These are phyloP conservation scores for Lentinula raphanica DNA, from an alignment of 768 basidiomycete species.

Conservation along the genomic window DNA sequence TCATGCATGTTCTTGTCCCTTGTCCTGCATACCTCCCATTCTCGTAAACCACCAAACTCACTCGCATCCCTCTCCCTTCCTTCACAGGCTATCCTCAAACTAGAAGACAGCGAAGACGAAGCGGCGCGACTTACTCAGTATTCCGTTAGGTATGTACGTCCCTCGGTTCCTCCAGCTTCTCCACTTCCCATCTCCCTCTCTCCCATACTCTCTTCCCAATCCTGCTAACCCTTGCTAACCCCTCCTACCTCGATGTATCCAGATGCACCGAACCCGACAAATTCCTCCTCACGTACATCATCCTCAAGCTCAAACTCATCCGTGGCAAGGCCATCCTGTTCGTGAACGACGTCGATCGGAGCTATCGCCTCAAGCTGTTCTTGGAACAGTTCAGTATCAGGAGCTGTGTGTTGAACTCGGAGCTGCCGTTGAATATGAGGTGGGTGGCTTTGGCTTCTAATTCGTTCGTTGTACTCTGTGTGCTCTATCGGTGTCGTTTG, in stretches of 20 bases:
- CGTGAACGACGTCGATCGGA: constrained; percentile 92
- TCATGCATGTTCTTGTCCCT: neutral
- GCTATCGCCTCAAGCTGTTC: constrained; percentile 95
- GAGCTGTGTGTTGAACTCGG: constrained; percentile 92
- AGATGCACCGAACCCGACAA: constrained; percentile 93
- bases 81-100: constrained; percentile 69
- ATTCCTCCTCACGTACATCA: constrained; percentile 94
- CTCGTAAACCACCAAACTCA: neutral
- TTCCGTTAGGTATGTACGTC: neutral
- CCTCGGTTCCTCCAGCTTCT: too few relatives aligned
- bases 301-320: constrained; percentile 83
- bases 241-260: too few relatives aligned
- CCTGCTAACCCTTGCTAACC: too few relatives aligned
- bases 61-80: too few relatives aligned
- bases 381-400: constrained; percentile 96
- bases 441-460: constrained; percentile 14
- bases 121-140: constrained; percentile 57
- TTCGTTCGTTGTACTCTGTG: too few relatives aligned
- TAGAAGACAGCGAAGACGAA: constrained; percentile 89
- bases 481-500: too few relatives aligned
- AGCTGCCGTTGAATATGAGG: constrained; percentile 93
- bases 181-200: too few relatives aligned
- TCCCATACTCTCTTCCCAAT: too few relatives aligned
- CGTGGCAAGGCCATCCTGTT: constrained; percentile 96
- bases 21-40: neutral